These are phyloP conservation scores for Chaetoceros tenuissimus DNA, from an alignment of 108 stramenopile genomes.

Conservation along the genomic window DNA sequence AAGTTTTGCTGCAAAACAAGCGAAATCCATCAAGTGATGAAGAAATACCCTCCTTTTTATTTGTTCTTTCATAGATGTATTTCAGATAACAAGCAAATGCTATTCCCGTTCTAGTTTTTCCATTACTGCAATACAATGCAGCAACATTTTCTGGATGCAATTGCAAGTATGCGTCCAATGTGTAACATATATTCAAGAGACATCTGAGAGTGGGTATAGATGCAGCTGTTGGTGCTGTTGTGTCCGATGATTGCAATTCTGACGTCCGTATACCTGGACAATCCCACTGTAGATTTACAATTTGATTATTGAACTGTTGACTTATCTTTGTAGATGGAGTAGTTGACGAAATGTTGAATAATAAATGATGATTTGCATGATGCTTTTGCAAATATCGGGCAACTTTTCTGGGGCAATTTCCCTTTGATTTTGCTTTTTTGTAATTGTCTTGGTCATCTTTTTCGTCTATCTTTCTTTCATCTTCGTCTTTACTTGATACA, in stretches of 20 bases:
- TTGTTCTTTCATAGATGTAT: slow-evolving; percentile 36
- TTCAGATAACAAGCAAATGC: slow-evolving; percentile 78
- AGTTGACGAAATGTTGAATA: slow-evolving; percentile 46
- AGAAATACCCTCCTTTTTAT: slow-evolving; percentile 9
- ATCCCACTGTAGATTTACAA: slow-evolving; percentile 57
- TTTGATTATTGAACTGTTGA: slow-evolving; percentile 45
- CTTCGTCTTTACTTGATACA: not conserved
- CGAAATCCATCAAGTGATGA: slow-evolving; percentile 59
- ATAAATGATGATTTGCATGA: slow-evolving; percentile 37
- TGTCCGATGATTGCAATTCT: slow-evolving; percentile 2
- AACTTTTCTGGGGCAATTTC: slow-evolving; percentile 40
- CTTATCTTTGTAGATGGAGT: slow-evolving; percentile 40
- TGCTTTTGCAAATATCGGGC: slow-evolving; percentile 38
- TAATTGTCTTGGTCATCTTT: not conserved
- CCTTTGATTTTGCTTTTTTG: slow-evolving; percentile 11
- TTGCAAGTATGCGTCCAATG: slow-evolving; percentile 56
- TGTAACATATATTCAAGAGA: slow-evolving; percentile 59
- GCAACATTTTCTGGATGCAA: slow-evolving; percentile 41
- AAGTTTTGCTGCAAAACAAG: slow-evolving; percentile 29
- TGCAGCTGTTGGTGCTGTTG: not conserved
- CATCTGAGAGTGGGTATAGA: slow-evolving; percentile 43
- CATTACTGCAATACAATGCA: slow-evolving; percentile 73
- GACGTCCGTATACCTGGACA: slow-evolving; percentile 25
- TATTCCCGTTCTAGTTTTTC: slow-evolving; percentile 86
- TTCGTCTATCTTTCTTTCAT: not conserved